phyloP scores from a whole-genome alignment of 495 filamentous ascomycete species.

The Hyaloscypha bicolor region DNA sequence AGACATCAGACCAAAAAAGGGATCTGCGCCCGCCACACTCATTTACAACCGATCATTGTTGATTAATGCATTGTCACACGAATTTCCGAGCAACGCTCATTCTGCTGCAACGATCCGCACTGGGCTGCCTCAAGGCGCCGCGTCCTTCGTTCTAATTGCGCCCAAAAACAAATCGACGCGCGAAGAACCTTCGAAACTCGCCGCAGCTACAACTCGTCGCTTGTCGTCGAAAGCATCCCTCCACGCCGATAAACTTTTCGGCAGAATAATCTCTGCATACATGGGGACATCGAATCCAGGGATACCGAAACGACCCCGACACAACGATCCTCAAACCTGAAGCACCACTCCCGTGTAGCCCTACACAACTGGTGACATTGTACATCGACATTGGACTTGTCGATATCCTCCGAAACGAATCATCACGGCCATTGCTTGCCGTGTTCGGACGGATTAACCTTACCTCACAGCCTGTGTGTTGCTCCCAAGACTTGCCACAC shows the following conservation, averaged over 20 bases:
- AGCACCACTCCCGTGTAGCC: slow-evolving; percentile 18
- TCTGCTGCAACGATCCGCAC: slow-evolving; percentile 15
- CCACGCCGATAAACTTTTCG: slow-evolving; percentile 3
- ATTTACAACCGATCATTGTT: slow-evolving; percentile 5
- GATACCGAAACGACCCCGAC: slow-evolving; percentile 29
- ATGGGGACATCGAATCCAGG: slow-evolving; percentile 14
- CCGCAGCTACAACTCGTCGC: not conserved
- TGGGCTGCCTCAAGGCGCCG: slow-evolving; percentile 8
- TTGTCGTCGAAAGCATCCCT: not conserved
- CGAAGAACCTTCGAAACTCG: slow-evolving; percentile 2
- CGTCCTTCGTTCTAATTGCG: not conserved
- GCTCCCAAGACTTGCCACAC: slow-evolving; percentile 5
- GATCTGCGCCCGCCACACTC: slow-evolving; percentile 9
- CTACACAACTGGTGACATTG: slow-evolving; percentile 12
- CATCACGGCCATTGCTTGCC: slow-evolving; percentile 6
- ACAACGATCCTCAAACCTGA: slow-evolving; percentile 24
- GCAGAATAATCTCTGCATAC: not conserved
- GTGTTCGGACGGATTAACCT: slow-evolving; percentile 6
- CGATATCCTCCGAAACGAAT: slow-evolving; percentile 17
- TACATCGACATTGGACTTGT: slow-evolving; percentile 12
- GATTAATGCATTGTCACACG: slow-evolving; percentile 22
- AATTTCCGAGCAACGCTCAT: slow-evolving; percentile 10
- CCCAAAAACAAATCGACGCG: not conserved
- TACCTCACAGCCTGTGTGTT: slow-evolving; percentile 13
- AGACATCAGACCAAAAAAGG: not conserved